Conservation (phyloP, 1,139 yeast genomes). For the Insectozyma bohioensis region DNA sequence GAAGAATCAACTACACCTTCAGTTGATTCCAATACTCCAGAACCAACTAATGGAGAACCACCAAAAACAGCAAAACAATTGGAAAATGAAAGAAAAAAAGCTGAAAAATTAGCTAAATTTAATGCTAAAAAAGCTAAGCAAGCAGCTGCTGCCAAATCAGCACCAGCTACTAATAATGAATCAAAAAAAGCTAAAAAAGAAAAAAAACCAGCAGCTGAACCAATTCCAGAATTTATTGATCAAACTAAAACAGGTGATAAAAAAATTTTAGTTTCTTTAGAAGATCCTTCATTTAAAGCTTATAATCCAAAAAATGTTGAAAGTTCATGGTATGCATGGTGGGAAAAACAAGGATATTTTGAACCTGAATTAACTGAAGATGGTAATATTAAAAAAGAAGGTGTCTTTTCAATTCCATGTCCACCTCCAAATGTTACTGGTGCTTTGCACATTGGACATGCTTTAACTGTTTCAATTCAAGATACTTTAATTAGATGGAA, state of each 20-base stretch:
- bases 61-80: slow-evolving; percentile 72
- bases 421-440: slow-evolving; percentile 99
- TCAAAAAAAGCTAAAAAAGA: slow-evolving; percentile 71
- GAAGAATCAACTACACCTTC: slow-evolving; percentile 8
- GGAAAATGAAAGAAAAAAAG: slow-evolving; percentile 94
- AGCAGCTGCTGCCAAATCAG: slow-evolving; percentile 41
- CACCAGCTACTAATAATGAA: slow-evolving; percentile 33
- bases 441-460: slow-evolving; percentile 98
- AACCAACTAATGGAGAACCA: too few species aligned
- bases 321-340: slow-evolving; percentile 98
- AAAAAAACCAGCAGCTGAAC: slow-evolving; percentile 66
- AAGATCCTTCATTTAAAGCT: slow-evolving; percentile 91
- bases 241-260: slow-evolving; percentile 86
- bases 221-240: slow-evolving; percentile 80
- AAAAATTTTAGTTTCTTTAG: slow-evolving; percentile 79
- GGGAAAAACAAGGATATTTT: slow-evolving; percentile 86
- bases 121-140: slow-evolving; percentile 89
- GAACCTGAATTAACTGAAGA: slow-evolving; percentile 79
- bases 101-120: slow-evolving; percentile 93
- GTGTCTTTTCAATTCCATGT: slow-evolving; percentile 87
- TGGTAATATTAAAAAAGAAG: slow-evolving; percentile 79
- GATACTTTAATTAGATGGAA: slow-evolving; percentile 90
- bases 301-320: slow-evolving; percentile 92
- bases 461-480: slow-evolving; percentile 91
- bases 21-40: slow-evolving; percentile 25